phyloP scores from a whole-genome alignment of 202 grass and related monocot species.

The Dendrocalamus latiflorus region DNA sequence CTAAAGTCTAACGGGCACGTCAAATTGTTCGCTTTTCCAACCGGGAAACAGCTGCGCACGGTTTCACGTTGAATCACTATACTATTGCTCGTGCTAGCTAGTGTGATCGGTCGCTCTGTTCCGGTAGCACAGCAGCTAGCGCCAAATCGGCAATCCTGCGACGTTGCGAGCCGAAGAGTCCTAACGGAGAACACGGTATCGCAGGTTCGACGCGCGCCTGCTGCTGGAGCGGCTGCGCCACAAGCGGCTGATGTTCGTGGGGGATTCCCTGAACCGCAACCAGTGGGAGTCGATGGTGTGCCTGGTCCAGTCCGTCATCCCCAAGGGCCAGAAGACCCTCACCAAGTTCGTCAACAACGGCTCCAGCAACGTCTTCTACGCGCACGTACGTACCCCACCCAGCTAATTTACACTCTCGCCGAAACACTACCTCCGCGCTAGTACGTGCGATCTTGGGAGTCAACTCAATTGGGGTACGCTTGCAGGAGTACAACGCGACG shows the following conservation, averaged over 20 bases:
- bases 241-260: slow-evolving; percentile 97
- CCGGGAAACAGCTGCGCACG: neutral
- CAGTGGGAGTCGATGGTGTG: slow-evolving; percentile 99
- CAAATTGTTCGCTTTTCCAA: slow-evolving; percentile 1
- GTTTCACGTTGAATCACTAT: no score
- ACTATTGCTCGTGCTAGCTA: neutral
- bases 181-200: no score
- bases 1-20: neutral
- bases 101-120: neutral
- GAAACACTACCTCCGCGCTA: slow-evolving; percentile 43
- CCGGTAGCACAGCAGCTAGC: neutral
- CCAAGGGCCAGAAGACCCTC: slow-evolving; percentile 68
- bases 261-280: slow-evolving; percentile 91
- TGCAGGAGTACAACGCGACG: no score
- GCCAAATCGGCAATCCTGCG: neutral
- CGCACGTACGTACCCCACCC: slow-evolving; percentile 52
- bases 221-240: slow-evolving; percentile 80
- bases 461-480: slow-evolving; percentile 50
- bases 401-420: no score
- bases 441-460: slow-evolving; percentile 3
- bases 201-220: slow-evolving; percentile 76
- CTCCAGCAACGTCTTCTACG: slow-evolving; percentile 71
- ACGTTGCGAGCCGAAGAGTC: neutral
- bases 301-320: slow-evolving; percentile 82
- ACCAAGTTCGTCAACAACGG: slow-evolving; percentile 88